phyloP scores from a whole-genome alignment of 306 rosid species.

The Crotalaria pallida region DNA sequence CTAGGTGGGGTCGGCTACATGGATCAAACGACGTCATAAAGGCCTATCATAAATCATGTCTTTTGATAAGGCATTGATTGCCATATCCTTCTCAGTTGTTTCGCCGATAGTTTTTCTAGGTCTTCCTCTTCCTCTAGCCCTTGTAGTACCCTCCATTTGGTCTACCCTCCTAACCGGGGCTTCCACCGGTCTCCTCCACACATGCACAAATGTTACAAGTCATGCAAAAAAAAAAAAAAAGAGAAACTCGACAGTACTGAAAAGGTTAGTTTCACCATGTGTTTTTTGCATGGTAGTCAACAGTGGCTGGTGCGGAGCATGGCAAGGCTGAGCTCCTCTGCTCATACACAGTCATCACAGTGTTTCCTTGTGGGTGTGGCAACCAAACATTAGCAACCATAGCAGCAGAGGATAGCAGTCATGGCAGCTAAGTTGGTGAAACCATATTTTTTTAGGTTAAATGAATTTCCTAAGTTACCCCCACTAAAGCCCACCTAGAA shows the following conservation, averaged over 20 bases:
- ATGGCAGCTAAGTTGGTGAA: neutral
- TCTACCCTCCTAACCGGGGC: too few relatives aligned
- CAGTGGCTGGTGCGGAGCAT: neutral
- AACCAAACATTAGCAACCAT: neutral
- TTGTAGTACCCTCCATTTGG: too few relatives aligned
- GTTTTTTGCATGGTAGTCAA: neutral
- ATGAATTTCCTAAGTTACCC: neutral
- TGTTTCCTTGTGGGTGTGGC: neutral
- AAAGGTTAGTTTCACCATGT: neutral
- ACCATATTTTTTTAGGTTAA: neutral
- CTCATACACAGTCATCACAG: neutral
- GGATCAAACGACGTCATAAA: too few relatives aligned
- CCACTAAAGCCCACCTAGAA: neutral
- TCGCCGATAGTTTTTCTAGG: too few relatives aligned
- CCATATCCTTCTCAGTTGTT: too few relatives aligned
- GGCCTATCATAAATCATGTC: too few relatives aligned
- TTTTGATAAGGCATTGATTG: too few relatives aligned
- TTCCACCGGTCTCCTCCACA: too few relatives aligned
- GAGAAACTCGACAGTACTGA: neutral
- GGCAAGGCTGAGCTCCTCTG: neutral
- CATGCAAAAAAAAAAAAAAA: neutral
- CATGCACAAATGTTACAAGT: conserved; percentile 3
- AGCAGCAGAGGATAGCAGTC: neutral
- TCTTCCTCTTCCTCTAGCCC: too few relatives aligned
- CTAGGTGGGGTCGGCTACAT: too few relatives aligned